Percentiles rank a stretch among this genome's conserved stretches.
phyloP scores from a whole-genome alignment of 2,329 filamentous ascomycete species.

The Torrubiella hemipterigena region DNA sequence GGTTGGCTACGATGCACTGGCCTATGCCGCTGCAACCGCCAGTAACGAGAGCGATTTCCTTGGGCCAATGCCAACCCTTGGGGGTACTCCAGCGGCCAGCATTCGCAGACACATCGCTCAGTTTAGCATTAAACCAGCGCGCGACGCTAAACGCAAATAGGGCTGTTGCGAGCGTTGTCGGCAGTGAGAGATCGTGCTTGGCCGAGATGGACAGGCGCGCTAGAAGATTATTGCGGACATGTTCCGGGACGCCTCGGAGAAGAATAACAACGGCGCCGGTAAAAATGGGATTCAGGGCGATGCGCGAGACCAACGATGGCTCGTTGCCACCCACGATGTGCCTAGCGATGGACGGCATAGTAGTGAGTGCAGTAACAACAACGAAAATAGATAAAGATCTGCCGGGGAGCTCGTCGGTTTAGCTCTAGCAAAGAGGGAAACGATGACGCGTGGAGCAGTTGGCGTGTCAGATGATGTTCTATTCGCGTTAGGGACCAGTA shows the following conservation, averaged over 20 bases:
- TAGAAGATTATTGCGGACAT: background rate
- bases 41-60: conserved; percentile 55
- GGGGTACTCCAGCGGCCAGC: conserved; percentile 6
- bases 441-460: too few relatives aligned
- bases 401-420: too few relatives aligned
- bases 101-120: background rate
- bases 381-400: too few relatives aligned
- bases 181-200: background rate
- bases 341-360: too few relatives aligned
- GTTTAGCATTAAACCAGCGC: background rate
- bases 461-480: too few relatives aligned
- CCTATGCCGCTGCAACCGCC: conserved; percentile 61
- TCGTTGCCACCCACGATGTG: too few relatives aligned
- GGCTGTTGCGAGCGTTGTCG: background rate
- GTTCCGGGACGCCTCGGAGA: background rate
- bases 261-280: background rate
- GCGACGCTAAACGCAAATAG: background rate
- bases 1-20: conserved; percentile 41
- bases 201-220: background rate
- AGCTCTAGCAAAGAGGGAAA: too few relatives aligned
- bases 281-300: too few relatives aligned
- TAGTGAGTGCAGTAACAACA: too few relatives aligned
- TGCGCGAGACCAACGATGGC: too few relatives aligned
- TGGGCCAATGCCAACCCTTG: conserved; percentile 41
- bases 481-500: too few relatives aligned